phyloP scores from a whole-genome alignment of 1,139 yeast genomes.

The Meyerozyma carpophila region DNA sequence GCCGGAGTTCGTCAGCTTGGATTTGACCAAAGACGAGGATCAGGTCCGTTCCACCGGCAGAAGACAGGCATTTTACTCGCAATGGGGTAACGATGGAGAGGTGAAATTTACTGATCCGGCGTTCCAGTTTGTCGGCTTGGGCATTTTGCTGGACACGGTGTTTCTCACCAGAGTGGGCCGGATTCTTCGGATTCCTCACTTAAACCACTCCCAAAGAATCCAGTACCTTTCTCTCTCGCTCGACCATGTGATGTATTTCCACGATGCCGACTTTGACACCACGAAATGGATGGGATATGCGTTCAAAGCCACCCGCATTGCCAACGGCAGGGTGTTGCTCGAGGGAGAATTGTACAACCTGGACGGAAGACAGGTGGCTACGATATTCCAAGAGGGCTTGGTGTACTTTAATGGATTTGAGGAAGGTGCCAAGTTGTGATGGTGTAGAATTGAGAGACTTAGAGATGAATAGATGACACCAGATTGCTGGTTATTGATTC shows the following conservation, averaged over 20 bases:
- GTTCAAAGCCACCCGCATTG: constrained; percentile 46
- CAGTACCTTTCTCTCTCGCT: constrained; percentile 49
- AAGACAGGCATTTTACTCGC: constrained; percentile 36
- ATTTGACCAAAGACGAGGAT: constrained; percentile 22
- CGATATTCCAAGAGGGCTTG: constrained; percentile 65
- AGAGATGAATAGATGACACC: too few species aligned
- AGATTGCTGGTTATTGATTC: neutral
- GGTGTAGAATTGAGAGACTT: too few species aligned
- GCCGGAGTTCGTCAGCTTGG: constrained; percentile 26
- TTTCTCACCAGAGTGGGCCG: constrained; percentile 42
- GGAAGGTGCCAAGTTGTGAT: constrained; percentile 11
- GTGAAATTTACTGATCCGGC: constrained; percentile 12
- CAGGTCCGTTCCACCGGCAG: constrained; percentile 27
- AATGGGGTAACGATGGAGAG: constrained; percentile 31
- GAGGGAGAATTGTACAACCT: constrained; percentile 53
- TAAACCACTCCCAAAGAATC: constrained; percentile 20
- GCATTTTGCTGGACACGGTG: constrained; percentile 58
- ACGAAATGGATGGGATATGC: constrained; percentile 52
- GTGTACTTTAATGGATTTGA: constrained; percentile 22
- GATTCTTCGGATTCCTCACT: constrained; percentile 18
- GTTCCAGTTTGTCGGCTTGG: constrained; percentile 56
- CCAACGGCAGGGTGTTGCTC: constrained; percentile 50
- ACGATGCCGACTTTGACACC: constrained; percentile 47
- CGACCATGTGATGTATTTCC: constrained; percentile 69
- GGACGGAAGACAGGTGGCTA: constrained; percentile 54